A percentile compares a stretch with the other conserved stretches of the same genome.
phyloP scores from a whole-genome alignment of 257 asterid species.

The Primulina huaijiensis region DNA sequence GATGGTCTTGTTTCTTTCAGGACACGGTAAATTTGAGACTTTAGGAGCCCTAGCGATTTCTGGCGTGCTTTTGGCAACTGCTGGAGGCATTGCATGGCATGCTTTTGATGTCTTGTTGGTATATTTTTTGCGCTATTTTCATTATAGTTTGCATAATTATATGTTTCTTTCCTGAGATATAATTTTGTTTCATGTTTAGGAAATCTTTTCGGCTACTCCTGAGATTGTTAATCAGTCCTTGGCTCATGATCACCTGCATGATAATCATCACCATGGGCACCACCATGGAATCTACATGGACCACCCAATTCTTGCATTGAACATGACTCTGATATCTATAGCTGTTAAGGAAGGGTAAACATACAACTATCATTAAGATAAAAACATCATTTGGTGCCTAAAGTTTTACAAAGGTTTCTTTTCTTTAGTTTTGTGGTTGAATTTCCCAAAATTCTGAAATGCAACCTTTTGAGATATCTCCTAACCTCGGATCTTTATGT shows the following conservation, averaged over 20 bases:
- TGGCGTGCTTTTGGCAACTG: constrained; percentile 75
- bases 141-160: background rate
- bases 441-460: constrained; percentile 5
- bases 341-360: constrained; percentile 91
- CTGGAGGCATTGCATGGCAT: constrained; percentile 98
- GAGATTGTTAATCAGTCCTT: constrained; percentile 55
- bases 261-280: constrained; percentile 56
- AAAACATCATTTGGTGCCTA: background rate
- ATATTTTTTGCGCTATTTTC: constrained; percentile 18
- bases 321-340: constrained; percentile 71
- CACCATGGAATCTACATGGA: constrained; percentile 88
- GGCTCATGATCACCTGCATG: constrained; percentile 43
- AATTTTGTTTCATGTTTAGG: constrained; percentile 43
- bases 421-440: background rate
- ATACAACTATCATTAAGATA: constrained; percentile 20
- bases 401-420: background rate
- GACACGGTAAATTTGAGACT: constrained; percentile 97
- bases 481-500: constrained; percentile 7
- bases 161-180: background rate
- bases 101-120: constrained; percentile 75
- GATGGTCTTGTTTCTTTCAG: constrained; percentile 40
- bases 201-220: constrained; percentile 57
- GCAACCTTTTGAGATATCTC: background rate
- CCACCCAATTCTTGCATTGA: constrained; percentile 84
- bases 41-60: constrained; percentile 96